A percentile compares a stretch with the other conserved stretches of the same genome.
Evolutionary conservation across 2,329 filamentous ascomycete species (phyloP).

Genomic region (Bertia moriformis): DNA sequence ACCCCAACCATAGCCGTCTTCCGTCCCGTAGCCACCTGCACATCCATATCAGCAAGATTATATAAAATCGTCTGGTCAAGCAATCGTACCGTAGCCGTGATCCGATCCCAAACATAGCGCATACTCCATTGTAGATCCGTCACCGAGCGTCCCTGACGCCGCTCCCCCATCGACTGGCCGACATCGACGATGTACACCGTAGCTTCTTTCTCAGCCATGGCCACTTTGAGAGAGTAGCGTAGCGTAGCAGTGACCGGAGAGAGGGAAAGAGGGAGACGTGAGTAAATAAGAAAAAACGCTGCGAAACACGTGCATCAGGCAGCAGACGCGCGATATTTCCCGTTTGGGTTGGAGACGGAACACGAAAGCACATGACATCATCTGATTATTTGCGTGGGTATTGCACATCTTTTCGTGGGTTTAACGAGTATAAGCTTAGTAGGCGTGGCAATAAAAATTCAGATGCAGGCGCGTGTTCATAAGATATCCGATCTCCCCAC

Average conservation of each 20-base stretch:
- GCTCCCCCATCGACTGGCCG: constrained; percentile 68
- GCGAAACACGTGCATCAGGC: constrained; percentile 3
- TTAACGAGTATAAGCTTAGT: too few species aligned
- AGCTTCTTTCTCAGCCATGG: constrained; percentile 85
- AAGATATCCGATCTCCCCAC: too few species aligned
- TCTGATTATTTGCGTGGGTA: neutral
- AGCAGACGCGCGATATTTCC: neutral
- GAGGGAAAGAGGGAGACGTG: constrained; percentile 4
- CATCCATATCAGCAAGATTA: too few species aligned
- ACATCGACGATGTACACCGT: constrained; percentile 86
- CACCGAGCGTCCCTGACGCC: constrained; percentile 54
- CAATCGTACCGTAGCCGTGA: constrained; percentile 56
- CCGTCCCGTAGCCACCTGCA: constrained; percentile 12
- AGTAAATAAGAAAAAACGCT: too few species aligned
- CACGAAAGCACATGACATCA: neutral
- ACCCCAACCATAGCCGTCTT: neutral
- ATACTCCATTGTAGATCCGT: constrained; percentile 80
- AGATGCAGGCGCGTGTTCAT: too few species aligned
- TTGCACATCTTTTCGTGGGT: too few species aligned
- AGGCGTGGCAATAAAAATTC: too few species aligned
- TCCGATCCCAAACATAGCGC: constrained; percentile 90
- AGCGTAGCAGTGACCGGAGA: constrained; percentile 1
- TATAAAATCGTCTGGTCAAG: constrained; percentile 75
- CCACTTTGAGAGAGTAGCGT: constrained; percentile 10
- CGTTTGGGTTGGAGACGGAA: neutral